Conservation (phyloP, 177 flowering plant species). For the Tripterygium wilfordii region DNA sequence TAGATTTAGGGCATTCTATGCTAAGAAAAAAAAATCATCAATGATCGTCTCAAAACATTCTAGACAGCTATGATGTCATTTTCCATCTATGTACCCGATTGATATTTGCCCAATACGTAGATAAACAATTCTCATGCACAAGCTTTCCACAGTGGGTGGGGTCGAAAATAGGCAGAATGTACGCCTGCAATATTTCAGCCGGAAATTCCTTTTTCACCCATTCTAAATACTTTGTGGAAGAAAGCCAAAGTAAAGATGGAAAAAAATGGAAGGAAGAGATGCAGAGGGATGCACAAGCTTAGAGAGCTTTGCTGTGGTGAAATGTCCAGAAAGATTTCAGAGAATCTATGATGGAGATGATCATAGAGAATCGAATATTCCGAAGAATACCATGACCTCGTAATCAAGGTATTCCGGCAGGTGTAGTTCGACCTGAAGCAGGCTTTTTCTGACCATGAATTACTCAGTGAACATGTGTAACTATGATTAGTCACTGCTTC, state of each 20-base stretch:
- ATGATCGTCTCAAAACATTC: too few species aligned
- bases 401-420: conserved; percentile 69
- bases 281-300: conserved; percentile 17
- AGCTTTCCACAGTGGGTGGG: too few species aligned
- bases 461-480: conserved; percentile 8
- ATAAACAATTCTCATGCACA: too few species aligned
- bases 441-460: conserved; percentile 10
- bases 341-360: conserved; percentile 94
- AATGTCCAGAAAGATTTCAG: conserved; percentile 65
- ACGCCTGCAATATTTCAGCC: too few species aligned
- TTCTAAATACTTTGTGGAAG: too few species aligned
- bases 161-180: too few species aligned
- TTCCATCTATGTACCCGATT: too few species aligned
- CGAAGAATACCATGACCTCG: conserved; percentile 69
- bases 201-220: too few species aligned
- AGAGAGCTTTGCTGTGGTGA: conserved; percentile 69
- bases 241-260: conserved; percentile 43
- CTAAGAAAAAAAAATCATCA: too few species aligned
- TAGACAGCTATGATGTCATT: too few species aligned
- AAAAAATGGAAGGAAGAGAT: conserved; percentile 20
- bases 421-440: conserved; percentile 62
- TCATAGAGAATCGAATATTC: conserved; percentile 56
- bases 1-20: too few species aligned
- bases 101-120: too few species aligned
- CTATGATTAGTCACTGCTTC: conserved; percentile 3